A percentile compares a stretch with the other conserved stretches of the same genome.
Evolutionary conservation across 1,284 basidiomycete species (phyloP).

Genomic region (Papiliotrema terrestris): DNA sequence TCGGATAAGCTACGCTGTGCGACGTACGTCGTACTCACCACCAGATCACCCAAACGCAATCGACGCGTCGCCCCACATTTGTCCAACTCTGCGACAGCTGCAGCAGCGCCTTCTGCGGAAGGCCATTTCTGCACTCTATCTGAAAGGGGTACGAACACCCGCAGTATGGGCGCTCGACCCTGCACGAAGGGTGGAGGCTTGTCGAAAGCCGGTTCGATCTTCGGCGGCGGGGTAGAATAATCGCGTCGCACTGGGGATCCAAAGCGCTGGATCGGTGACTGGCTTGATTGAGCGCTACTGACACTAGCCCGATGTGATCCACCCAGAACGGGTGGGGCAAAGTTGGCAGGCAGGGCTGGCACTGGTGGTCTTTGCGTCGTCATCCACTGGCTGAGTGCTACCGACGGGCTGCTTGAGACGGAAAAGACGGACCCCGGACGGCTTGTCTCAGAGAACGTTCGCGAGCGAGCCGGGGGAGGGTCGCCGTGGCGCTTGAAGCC

Average conservation of each 20-base stretch:
- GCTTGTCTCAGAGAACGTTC: slow-evolving; percentile 34
- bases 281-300: slow-evolving; percentile 25
- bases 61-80: slow-evolving; percentile 44
- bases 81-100: slow-evolving; percentile 42
- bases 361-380: not conserved
- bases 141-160: slow-evolving; percentile 47
- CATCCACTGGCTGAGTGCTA: slow-evolving; percentile 7
- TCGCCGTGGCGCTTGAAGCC: slow-evolving; percentile 43
- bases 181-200: slow-evolving; percentile 41
- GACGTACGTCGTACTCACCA: slow-evolving; percentile 21
- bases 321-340: slow-evolving; percentile 16
- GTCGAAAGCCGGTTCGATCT: slow-evolving; percentile 44
- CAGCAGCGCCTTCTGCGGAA: slow-evolving; percentile 41
- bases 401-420: slow-evolving; percentile 31
- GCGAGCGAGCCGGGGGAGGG: slow-evolving; percentile 11
- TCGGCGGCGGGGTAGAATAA: slow-evolving; percentile 9
- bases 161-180: slow-evolving; percentile 44
- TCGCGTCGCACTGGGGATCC: slow-evolving; percentile 22
- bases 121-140: slow-evolving; percentile 42
- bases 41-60: slow-evolving; percentile 44
- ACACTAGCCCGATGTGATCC: slow-evolving; percentile 27
- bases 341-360: slow-evolving; percentile 11
- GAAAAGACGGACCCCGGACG: slow-evolving; percentile 46
- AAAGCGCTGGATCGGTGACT: slow-evolving; percentile 23
- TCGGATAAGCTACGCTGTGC: not conserved